These are phyloP conservation scores for Lupinus albus DNA, from an alignment of 306 rosid species.

Conservation along the genomic window DNA sequence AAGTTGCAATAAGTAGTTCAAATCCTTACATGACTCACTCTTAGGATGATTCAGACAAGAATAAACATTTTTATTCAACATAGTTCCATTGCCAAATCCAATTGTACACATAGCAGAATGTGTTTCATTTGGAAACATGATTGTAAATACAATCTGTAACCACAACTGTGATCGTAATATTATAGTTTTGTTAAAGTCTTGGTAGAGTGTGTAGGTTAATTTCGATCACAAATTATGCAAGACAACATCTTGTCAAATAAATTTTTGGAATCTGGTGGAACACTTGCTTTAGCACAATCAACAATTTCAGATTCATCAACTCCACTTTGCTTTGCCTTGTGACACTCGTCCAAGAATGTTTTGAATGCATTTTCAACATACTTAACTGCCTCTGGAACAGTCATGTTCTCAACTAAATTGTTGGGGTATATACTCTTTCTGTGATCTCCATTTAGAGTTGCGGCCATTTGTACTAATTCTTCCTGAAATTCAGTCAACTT, in stretches of 20 bases:
- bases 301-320: slow-evolving; percentile 56
- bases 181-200: too few relatives aligned
- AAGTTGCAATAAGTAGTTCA: not conserved
- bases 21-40: not conserved
- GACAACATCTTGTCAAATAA: slow-evolving; percentile 49
- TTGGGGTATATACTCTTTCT: slow-evolving; percentile 51
- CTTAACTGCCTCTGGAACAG: slow-evolving; percentile 53
- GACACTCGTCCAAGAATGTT: slow-evolving; percentile 54
- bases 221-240: slow-evolving; percentile 57
- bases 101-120: not conserved
- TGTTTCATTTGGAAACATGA: not conserved
- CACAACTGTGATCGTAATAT: too few relatives aligned
- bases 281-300: slow-evolving; percentile 31
- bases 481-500: slow-evolving; percentile 62
- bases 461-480: slow-evolving; percentile 67
- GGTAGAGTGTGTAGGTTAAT: not conserved
- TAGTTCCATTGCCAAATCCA: not conserved
- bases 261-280: slow-evolving; percentile 23
- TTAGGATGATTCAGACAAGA: not conserved
- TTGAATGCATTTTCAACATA: slow-evolving; percentile 54
- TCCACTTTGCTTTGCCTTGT: slow-evolving; percentile 59
- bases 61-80: not conserved
- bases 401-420: slow-evolving; percentile 57
- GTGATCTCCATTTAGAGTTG: slow-evolving; percentile 64
- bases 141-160: too few relatives aligned